Percentiles rank a stretch among this genome's conserved stretches.
Evolutionary conservation across 2,329 filamentous ascomycete genomes (phyloP).

Genomic region (Dactylonectria macrodidyma): DNA sequence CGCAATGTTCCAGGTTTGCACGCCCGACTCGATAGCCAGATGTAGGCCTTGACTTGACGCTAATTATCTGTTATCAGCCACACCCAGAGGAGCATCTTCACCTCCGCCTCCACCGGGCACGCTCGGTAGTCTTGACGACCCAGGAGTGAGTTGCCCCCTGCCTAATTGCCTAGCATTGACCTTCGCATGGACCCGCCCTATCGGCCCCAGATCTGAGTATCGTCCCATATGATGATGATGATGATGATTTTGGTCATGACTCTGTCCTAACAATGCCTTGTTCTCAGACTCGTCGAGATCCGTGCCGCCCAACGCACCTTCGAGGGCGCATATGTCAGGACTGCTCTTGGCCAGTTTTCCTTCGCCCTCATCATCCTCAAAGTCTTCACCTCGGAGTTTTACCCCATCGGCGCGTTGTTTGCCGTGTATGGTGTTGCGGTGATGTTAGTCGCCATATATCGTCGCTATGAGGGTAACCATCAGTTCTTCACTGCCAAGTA

Average conservation of each 20-base stretch:
- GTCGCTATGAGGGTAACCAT: conserved; percentile 90
- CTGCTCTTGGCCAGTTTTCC: conserved; percentile 93
- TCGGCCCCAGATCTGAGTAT: conserved; percentile 6
- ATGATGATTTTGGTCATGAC: not conserved
- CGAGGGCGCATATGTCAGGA: conserved; percentile 96
- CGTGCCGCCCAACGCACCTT: conserved; percentile 96
- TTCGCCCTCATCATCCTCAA: conserved; percentile 92
- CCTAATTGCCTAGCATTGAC: not conserved
- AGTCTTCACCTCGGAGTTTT: conserved; percentile 97
- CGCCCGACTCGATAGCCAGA: not conserved
- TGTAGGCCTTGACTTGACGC: conserved; percentile 11
- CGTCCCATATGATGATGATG: not conserved
- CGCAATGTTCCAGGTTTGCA: conserved; percentile 48
- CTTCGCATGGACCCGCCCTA: conserved; percentile 12
- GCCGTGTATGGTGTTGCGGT: conserved; percentile 92
- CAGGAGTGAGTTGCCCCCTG: conserved; percentile 72
- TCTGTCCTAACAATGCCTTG: not conserved
- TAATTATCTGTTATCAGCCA: conserved; percentile 58
- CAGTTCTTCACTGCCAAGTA: conserved; percentile 83
- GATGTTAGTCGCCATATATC: conserved; percentile 85
- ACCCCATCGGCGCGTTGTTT: conserved; percentile 95
- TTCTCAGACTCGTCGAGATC: conserved; percentile 84
- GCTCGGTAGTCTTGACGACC: conserved; percentile 84
- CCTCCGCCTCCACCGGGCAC: conserved; percentile 86
- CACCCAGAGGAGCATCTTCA: conserved; percentile 82